Base-by-base conservation (phyloP, 805 yeast genomes). In the Komagataella pastoris region DNA sequence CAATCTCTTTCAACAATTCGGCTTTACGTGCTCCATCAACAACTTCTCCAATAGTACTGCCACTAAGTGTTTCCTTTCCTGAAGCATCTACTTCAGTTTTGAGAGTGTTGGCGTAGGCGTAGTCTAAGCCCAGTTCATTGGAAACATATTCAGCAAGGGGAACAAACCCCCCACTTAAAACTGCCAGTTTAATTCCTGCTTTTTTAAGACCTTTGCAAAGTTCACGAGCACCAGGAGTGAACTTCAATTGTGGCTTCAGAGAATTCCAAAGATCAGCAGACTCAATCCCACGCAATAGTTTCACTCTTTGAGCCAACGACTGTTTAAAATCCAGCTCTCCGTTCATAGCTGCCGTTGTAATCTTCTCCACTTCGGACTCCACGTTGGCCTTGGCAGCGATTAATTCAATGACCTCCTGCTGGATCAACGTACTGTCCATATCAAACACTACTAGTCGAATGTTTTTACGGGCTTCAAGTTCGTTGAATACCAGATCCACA, bases 391-490 rank as follows among this genome's bases (percentile, higher is more conserved):
- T 84, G 0, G 88, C 88, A 2, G 99, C 99, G 57, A 93, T 91
- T 62, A 93, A 67, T 63, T 93, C 99, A 58, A 93, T 93, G 45
- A 93, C 97, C 68, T 93, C 99, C 67, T 93, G 98, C 64, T 85
- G 83, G 57, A 93, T 93, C 62, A 93, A 71, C 0, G 99, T 93
- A 0, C 97, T 89, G 70, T 93, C 99, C 99, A 93, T 93, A 61
- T 93, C 99, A 63, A 93, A 93, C 8, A 95, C 87, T 55, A 87
- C 82, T 49, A 93, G 71, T 59, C 79, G 76, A 61, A 74, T 76
- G 50, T 54, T 47, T 59, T 63, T 66, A 63, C 73, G 70, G 48
- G 51, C 54, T 36, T 63, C 62, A 47, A 60, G 57, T 44, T 55
- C 61, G 57, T 77, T 81, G 30, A 75, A 64, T 8, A 76, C 59